Evolutionary conservation across 164 flowering plant species (phyloP), one percentile per base, ranked within the genome.

Genomic region (Vitis labrusca): DNA sequence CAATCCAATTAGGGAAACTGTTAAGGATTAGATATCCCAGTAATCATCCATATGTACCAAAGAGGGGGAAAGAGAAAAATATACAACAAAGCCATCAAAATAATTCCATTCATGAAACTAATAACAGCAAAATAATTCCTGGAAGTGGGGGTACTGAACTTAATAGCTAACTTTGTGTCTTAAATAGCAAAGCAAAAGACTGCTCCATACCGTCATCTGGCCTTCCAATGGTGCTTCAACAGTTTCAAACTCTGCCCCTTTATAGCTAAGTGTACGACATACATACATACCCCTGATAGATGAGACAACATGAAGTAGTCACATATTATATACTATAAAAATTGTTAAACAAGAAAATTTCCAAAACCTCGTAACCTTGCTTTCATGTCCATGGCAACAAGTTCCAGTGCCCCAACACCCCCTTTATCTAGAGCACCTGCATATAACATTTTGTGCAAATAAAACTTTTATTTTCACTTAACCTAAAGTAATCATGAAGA

Each of bases 351-450:
- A 19, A 2, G 17, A 29, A 14, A 50, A 15, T 32, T 57, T 0
- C 55, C 9, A 29, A 69, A 61, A 16, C 23, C 32, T 54, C 32
- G 70, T 17, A 70, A 91, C 99, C 99, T 93, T 72, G 99, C 97
- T 86, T 95, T 95, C 99, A 95, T 91, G 86, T 95, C 99, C 99
- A 95, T 95, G 68, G 99, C 99, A 82, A 95, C 99, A 81, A 95
- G 97, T 74, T 95, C 99, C 16, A 95, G 79, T 50, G 99, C 97
- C 66, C 99, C 99, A 75, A 95, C 98, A 66, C 99, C 99, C 10
- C 99, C 98, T 87, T 88, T 93, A 30, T 93, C 99, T 69, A 95
- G 86, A 63, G 99, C 89, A 67, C 88, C 99, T 95, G 81, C 74
- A 79, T 51, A 74, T 2, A 23, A 29, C 6, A 16, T 59, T 10